Base-by-base conservation (phyloP, 768 basidiomycete species). In the Suillus americanus region DNA sequence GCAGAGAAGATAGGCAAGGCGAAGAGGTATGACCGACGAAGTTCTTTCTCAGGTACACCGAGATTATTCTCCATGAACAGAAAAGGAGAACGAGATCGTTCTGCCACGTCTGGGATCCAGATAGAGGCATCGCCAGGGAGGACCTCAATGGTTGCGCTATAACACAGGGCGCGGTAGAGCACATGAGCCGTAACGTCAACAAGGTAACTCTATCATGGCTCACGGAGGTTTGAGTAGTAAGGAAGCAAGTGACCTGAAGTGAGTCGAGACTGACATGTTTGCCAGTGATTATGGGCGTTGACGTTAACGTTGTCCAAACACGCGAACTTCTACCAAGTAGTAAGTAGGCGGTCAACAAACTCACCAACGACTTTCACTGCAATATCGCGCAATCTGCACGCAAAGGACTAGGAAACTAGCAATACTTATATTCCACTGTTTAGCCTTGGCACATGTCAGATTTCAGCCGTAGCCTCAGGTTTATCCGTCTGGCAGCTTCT, bases 41-140 rank as follows among this genome's bases (percentile, higher is more conserved):
- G 80, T 9, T 81, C 67, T 66, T 86, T 89, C 69, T 85, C 80
- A 0, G 89, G 89, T 38, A 91, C 77, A 0, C 90, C 90, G 14
- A 92, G 81, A 62, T 92, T 81, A 8, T 81, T 80, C 48, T 89
- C 85, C 20, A 80, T 67, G 63, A 85, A 78, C 16, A 90, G 70
- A 71, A 89, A 90, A 2, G 89, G 88, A 51, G 77, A 75, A 12
- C 75, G 72, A 12, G 69, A 53, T 3, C 70, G 66, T 3, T 46
- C 14, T 35, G 69, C 75, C 7, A 71, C 72, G 35, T 70, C 71
- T 43, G 68, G 67, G 13, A 64, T 68, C 86, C 86, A 89, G 46
- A 81, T 78, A 23, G 80, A 71, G 2, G 81, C 70, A 60, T 82
- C 80, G 1, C 88, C 89, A 20, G 89, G 88, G 40, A 90, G 73